phyloP scores from a whole-genome alignment of 345 rosid genomes.

The Ceriops tagal region DNA sequence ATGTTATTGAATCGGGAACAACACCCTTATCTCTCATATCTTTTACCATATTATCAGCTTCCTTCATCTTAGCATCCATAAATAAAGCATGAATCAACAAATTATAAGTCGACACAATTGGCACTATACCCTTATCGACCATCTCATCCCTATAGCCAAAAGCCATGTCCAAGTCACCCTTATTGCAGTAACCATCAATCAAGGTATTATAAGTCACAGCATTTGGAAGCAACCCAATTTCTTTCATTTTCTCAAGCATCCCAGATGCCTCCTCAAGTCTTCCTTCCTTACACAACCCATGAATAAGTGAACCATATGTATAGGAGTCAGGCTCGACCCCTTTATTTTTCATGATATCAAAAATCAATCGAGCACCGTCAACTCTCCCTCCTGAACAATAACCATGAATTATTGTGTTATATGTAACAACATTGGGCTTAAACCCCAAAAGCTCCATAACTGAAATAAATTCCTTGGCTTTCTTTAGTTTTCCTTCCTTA shows the following conservation, averaged over 20 bases:
- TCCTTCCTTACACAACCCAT: constrained; percentile 78
- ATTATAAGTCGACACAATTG: constrained; percentile 75
- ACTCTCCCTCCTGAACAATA: constrained; percentile 61
- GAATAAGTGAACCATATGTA: constrained; percentile 67
- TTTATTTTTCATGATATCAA: constrained; percentile 53
- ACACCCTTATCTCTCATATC: constrained; percentile 66
- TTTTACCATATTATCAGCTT: constrained; percentile 57
- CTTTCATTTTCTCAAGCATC: constrained; percentile 58
- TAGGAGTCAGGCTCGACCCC: constrained; percentile 67
- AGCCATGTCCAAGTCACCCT: constrained; percentile 61
- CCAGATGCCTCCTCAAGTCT: constrained; percentile 59
- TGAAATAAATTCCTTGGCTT: constrained; percentile 58
- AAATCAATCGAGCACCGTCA: constrained; percentile 63
- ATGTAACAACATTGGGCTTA: constrained; percentile 67
- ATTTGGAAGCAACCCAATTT: constrained; percentile 55
- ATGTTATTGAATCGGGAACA: constrained; percentile 59
- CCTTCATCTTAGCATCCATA: constrained; percentile 58
- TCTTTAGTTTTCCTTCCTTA: constrained; percentile 76
- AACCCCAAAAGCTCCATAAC: constrained; percentile 64
- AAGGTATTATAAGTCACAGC: constrained; percentile 75
- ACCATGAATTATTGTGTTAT: constrained; percentile 77
- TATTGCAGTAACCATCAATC: constrained; percentile 73
- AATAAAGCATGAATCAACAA: constrained; percentile 74
- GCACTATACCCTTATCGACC: constrained; percentile 56
- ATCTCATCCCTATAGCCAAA: constrained; percentile 71